A percentile compares a stretch with the other conserved stretches of the same genome.
Evolutionary conservation across 345 rosid genomes (phyloP).

Genomic region (Hevea brasiliensis): DNA sequence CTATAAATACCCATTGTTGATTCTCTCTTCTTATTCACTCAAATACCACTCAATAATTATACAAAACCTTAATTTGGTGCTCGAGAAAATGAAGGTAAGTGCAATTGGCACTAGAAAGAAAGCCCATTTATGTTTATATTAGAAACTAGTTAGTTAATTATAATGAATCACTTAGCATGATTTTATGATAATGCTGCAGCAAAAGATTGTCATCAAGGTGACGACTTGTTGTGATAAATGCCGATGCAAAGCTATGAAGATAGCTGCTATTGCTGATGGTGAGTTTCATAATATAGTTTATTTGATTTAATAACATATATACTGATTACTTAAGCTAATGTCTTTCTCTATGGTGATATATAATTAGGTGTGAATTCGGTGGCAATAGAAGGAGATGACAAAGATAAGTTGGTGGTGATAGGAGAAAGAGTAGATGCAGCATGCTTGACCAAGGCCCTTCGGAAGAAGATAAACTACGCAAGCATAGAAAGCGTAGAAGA

Average conservation of each 20-base stretch:
- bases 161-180: background rate
- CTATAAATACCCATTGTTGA: conserved; percentile 4
- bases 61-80: background rate
- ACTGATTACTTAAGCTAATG: too few relatives aligned
- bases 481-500: conserved; percentile 34
- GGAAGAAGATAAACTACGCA: conserved; percentile 39
- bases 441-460: conserved; percentile 31
- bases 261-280: conserved; percentile 39
- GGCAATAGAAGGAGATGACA: conserved; percentile 38
- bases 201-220: conserved; percentile 39
- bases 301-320: too few relatives aligned
- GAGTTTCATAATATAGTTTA: background rate
- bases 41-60: too few relatives aligned
- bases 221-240: conserved; percentile 34
- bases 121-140: background rate
- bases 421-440: conserved; percentile 45
- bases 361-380: conserved; percentile 41
- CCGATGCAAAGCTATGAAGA: conserved; percentile 35
- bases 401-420: conserved; percentile 36
- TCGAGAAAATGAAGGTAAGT: conserved; percentile 4
- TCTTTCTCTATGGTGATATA: too few relatives aligned
- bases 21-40: background rate
- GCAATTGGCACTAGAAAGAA: too few relatives aligned
- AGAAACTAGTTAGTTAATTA: background rate
- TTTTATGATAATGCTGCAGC: conserved; percentile 26